Percentiles rank a stretch among this genome's conserved stretches.
These are phyloP conservation scores for Paspalum notatum DNA, from an alignment of 176 grass and related monocot genomes.

Conservation along the genomic window DNA sequence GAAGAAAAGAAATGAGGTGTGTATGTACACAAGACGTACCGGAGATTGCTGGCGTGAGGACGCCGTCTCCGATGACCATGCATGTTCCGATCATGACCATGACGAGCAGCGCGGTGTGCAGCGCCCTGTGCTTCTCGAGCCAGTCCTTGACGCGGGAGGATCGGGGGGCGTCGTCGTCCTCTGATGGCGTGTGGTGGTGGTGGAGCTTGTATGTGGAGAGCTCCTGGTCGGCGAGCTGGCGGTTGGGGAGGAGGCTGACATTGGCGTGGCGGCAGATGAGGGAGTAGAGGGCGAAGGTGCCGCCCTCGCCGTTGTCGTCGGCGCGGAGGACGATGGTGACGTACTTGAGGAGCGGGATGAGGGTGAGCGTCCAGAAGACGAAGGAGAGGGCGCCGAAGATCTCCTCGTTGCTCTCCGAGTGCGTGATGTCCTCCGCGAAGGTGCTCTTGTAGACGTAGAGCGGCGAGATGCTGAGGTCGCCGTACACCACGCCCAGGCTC, in stretches of 20 bases:
- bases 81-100: conserved; percentile 97
- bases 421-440: conserved; percentile 96
- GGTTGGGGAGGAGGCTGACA: conserved; percentile 92
- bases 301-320: conserved; percentile 94
- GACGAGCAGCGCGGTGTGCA: conserved; percentile 81
- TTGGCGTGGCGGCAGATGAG: conserved; percentile 96
- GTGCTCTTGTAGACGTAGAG: conserved; percentile 99
- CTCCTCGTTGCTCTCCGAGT: conserved; percentile 93
- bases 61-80: conserved; percentile 97
- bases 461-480: conserved; percentile 93
- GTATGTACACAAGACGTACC: conserved; percentile 41
- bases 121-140: conserved; percentile 69
- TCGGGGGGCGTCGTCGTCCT: conserved; percentile 21
- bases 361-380: conserved; percentile 94
- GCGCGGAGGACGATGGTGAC: conserved; percentile 95
- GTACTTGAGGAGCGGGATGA: conserved; percentile 96
- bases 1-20: too few relatives aligned
- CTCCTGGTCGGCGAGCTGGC: conserved; percentile 88
- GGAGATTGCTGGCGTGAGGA: conserved; percentile 88
- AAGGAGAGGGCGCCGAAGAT: conserved; percentile 91
- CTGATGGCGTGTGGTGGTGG: conserved; percentile 49
- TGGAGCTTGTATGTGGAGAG: conserved; percentile 89
- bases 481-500: conserved; percentile 94
- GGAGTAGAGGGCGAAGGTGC: conserved; percentile 93
- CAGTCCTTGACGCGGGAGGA: conserved; percentile 58